Evolutionary conservation across 163 green algal genomes (phyloP).

Genomic region (Volvox carteri): DNA sequence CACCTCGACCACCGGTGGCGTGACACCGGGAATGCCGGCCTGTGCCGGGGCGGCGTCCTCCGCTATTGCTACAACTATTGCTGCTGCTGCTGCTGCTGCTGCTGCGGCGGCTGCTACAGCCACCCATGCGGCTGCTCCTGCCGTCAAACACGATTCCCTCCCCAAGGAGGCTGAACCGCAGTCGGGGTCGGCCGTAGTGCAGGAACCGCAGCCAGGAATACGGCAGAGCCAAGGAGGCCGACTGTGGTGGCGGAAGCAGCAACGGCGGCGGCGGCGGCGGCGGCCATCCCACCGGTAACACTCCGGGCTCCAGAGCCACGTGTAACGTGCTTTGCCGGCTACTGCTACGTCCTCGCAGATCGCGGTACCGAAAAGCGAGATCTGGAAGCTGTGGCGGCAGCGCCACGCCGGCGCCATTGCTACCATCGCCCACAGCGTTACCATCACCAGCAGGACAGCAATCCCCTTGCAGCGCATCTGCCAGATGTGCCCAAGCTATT

Average conservation of each 20-base stretch:
- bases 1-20: no score
- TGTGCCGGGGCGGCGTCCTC: no score
- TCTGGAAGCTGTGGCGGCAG: not conserved
- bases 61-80: no score
- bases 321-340: not conserved
- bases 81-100: not conserved
- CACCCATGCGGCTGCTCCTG: not conserved
- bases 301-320: not conserved
- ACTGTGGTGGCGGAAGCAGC: not conserved
- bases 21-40: no score
- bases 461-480: not conserved
- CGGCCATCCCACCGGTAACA: not conserved
- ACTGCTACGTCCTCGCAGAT: no score
- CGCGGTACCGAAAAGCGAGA: no score
- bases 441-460: no score
- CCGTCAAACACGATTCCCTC: no score
- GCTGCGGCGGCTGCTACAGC: not conserved
- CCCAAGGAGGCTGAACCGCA: slow-evolving; percentile 13
- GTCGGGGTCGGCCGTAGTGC: not conserved
- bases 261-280: not conserved
- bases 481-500: not conserved
- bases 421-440: no score
- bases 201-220: slow-evolving; percentile 21
- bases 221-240: not conserved
- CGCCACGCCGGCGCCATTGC: not conserved